Evolutionary conservation across 345 rosid species (phyloP), one percentile per base, ranked within the genome.

Genomic region (Sisymbrium irio): DNA sequence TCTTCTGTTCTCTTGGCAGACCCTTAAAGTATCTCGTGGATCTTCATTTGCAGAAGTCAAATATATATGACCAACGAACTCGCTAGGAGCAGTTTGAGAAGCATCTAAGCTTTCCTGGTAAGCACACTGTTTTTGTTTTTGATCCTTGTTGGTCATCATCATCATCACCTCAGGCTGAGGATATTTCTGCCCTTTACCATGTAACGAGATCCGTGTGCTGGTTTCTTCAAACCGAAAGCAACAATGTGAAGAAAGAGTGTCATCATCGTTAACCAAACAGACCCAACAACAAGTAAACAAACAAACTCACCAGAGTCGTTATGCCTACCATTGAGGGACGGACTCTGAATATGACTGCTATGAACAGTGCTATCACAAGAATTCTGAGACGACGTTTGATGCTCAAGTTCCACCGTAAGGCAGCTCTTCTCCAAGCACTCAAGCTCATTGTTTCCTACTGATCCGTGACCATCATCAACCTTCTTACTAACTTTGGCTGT

Each of bases 381-480:
- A 30, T 19, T 74, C 58, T 81, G 77, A 30, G 81, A 62, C 65
- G 81, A 80, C 56, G 81, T 73, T 14, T 92, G 88, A 18, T 64
- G 82, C 7, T 73, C 85, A 55, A 83, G 87, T 56, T 93, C 98
- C 69, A 85, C 84, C 0, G 93, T 83, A 46, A 90, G 67, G n/a
- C 73, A 79, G 82, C 95, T 88, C 80, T 79, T 87, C 57, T 82
- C 85, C 50, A 63, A 54, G 10, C 41, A 63, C 45, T 85, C 89
- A 7, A 62, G 68, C 56, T 83, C 87, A 2, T 47, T 73, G 33
- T 64, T 71, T 15, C 51, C 36, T 62, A 56, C 15, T 58, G 42
- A 74, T 81, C 78, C 81, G 64, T 67, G 17, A 74, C 71, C 36
- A 49, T 69, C 81, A 59, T 72, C 68, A 46, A 57, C 75, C 63